phyloP scores from a whole-genome alignment of 2,329 filamentous ascomycete genomes.

The Fusarium anthophilum region DNA sequence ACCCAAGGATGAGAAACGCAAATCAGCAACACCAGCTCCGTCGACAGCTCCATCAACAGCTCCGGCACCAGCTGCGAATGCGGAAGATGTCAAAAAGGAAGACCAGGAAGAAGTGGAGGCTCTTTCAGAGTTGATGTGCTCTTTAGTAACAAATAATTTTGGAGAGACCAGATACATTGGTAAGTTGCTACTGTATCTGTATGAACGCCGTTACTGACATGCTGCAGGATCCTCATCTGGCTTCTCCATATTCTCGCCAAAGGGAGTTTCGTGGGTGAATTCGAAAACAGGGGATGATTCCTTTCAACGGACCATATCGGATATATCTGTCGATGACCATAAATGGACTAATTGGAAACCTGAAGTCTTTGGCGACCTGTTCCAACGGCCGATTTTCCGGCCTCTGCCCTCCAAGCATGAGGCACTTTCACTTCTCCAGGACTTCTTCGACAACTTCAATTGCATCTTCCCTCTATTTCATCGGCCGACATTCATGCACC shows the following conservation, averaged over 20 bases:
- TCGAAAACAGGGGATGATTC: constrained; percentile 95
- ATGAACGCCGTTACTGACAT: constrained; percentile 11
- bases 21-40: constrained; percentile 39
- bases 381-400: constrained; percentile 84
- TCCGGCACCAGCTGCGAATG: constrained; percentile 5
- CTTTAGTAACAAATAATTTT: constrained; percentile 90
- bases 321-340: constrained; percentile 90
- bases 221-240: constrained; percentile 91
- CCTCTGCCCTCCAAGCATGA: constrained; percentile 87
- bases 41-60: constrained; percentile 11
- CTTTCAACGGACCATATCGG: constrained; percentile 93
- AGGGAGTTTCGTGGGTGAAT: constrained; percentile 98
- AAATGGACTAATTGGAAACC: constrained; percentile 99
- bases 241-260: constrained; percentile 98
- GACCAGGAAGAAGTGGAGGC: constrained; percentile 77
- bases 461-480: constrained; percentile 98
- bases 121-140: constrained; percentile 98
- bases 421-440: constrained; percentile 85
- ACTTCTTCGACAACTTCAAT: constrained; percentile 99
- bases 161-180: constrained; percentile 97
- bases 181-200: constrained; percentile 51
- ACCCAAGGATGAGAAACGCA: constrained; percentile 52
- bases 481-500: constrained; percentile 97
- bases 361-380: constrained; percentile 95
- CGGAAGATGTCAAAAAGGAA: constrained; percentile 40